Evolutionary conservation across 139 green algal species (phyloP).

Genomic region (Ulvella scutata): DNA sequence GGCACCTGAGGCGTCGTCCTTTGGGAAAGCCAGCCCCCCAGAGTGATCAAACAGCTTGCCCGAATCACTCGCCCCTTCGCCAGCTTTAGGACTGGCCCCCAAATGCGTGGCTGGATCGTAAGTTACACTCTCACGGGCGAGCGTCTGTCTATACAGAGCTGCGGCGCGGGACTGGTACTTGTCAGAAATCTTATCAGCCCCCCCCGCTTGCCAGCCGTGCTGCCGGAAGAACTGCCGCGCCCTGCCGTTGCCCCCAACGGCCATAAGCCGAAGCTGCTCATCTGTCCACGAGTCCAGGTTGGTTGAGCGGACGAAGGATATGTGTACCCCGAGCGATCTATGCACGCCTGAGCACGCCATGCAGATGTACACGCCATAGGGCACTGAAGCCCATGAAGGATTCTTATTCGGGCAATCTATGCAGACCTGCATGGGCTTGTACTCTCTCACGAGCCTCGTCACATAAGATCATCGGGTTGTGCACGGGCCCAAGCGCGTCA

Average conservation of each 20-base stretch:
- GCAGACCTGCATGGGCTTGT: conserved; percentile 62
- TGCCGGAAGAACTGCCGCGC: conserved; percentile 93
- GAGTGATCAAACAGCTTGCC: neutral
- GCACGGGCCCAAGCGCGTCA: too few relatives aligned
- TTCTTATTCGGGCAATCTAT: conserved; percentile 95
- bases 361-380: conserved; percentile 95
- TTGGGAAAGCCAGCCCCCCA: neutral
- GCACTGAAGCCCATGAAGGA: conserved; percentile 86
- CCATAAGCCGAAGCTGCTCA: conserved; percentile 86
- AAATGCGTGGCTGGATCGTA: neutral
- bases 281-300: conserved; percentile 86
- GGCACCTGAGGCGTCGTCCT: neutral
- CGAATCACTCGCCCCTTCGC: too few relatives aligned
- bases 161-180: conserved; percentile 93
- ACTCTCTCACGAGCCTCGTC: too few relatives aligned
- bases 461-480: too few relatives aligned
- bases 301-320: conserved; percentile 89
- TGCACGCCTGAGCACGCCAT: conserved; percentile 88
- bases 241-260: conserved; percentile 71
- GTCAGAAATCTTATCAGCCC: conserved; percentile 84
- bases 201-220: conserved; percentile 83
- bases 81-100: neutral
- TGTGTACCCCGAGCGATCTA: conserved; percentile 82
- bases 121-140: conserved; percentile 77
- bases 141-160: conserved; percentile 69